Base-by-base conservation (phyloP, 1,284 basidiomycete genomes). In the Sutorius eximius region DNA sequence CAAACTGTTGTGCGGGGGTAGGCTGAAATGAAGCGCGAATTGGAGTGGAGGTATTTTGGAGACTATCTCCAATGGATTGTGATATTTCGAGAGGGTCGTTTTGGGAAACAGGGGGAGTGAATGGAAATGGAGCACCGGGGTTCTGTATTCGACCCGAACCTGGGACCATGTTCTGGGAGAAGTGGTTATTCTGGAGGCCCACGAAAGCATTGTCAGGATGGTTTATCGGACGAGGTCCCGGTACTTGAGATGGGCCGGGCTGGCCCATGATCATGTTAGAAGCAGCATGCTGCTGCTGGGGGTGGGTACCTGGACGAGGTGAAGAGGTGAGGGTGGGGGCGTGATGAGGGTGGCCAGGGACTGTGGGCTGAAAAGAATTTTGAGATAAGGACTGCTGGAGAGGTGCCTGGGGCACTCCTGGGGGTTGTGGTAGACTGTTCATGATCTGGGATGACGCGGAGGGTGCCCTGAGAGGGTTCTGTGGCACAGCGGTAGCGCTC, bases 1-100 rank as follows among this genome's bases (percentile, higher is more conserved):
- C 77, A 54, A 79, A 75, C 48, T 80, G 77, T 61, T 87, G 85
- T 8, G 83, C 82, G 9, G 85, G 83, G 3, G 85, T 86, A 20
- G 75, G 63, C 16, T 77, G 76, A 54, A 83, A 81, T 12, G 69
- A 63, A 9, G 72, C 38, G 24, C 78, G 77, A 48, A 67, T 75
- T 20, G 75, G 68, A 22, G 65, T 64, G 24, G 70, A 57, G 38
- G 72, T 59, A 57, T 77, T 73, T 49, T 73, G 76, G 5, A 75
- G 64, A 56, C 75, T 71, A 47, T 81, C 79, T 20, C 69, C 58
- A 42, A 77, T 71, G 20, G 71, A 70, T 56, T 74, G 76, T 32
- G 77, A 74, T 32, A 73, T 66, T 41, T 73, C 68, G 51, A 71
- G 65, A 51, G 53, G 11, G 18, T 73, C 71, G 36, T 60, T 69